Percentiles rank a stretch among this genome's conserved stretches.
Evolutionary conservation across 2,329 filamentous ascomycete species (phyloP).

Genomic region (Fusarium sp.): DNA sequence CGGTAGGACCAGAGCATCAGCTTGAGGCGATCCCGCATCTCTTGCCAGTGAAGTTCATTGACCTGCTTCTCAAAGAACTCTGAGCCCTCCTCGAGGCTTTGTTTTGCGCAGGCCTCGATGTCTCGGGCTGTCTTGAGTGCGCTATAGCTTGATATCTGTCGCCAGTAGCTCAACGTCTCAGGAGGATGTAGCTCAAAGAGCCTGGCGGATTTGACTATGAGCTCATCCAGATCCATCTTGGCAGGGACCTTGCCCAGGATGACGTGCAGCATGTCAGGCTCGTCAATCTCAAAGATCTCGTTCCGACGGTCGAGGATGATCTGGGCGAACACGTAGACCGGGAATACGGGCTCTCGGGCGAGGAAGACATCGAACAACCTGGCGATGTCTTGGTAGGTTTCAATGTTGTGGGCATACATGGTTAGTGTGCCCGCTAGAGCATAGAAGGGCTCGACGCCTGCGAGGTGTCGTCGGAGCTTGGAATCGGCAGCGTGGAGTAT

Average conservation of each 20-base stretch:
- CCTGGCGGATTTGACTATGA: conserved; percentile 73
- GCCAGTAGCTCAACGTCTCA: conserved; percentile 77
- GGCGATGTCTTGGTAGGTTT: conserved; percentile 87
- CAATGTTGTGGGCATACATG: conserved; percentile 95
- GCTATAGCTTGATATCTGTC: conserved; percentile 76
- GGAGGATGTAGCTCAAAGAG: conserved; percentile 78
- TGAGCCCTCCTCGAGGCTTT: conserved; percentile 74
- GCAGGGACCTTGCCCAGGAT: conserved; percentile 87
- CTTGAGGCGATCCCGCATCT: conserved; percentile 54
- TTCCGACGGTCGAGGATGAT: conserved; percentile 83
- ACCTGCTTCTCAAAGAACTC: conserved; percentile 77
- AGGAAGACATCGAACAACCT: conserved; percentile 93
- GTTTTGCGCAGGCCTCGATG: conserved; percentile 58
- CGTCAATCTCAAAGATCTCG: conserved; percentile 90
- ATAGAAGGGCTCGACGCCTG: conserved; percentile 85
- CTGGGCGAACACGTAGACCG: conserved; percentile 90
- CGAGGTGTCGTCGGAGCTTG: conserved; percentile 78
- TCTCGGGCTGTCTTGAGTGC: conserved; percentile 84
- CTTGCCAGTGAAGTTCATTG: conserved; percentile 74
- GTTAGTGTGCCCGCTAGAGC: conserved; percentile 93
- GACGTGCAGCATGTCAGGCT: conserved; percentile 92
- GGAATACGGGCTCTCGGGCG: conserved; percentile 86
- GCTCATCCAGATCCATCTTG: conserved; percentile 80
- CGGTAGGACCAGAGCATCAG: conserved; percentile 70
- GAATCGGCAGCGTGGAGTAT: conserved; percentile 80